Conservation (phyloP, 805 yeast genomes). For the Clavispora asparagi region DNA sequence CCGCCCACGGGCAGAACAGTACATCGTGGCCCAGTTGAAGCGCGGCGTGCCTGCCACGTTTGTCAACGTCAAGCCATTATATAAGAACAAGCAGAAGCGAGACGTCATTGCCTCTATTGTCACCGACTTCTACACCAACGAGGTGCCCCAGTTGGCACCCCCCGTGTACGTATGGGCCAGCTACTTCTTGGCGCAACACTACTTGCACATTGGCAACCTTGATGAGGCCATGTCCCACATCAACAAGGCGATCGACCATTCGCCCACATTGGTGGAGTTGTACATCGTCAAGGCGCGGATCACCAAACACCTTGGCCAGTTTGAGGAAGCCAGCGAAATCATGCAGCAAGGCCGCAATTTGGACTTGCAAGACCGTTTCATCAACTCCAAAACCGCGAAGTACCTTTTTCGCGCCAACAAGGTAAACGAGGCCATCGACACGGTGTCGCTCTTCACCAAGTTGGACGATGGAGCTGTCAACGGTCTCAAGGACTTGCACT, state of each 20-base stretch:
- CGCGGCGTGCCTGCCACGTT: constrained; percentile 90
- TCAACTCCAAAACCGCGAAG: constrained; percentile 83
- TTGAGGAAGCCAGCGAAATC: constrained; percentile 54
- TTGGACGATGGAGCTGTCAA: constrained; percentile 69
- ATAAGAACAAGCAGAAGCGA: constrained; percentile 39
- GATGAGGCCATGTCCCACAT: constrained; percentile 51
- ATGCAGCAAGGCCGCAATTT: constrained; percentile 68
- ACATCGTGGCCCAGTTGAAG: constrained; percentile 56
- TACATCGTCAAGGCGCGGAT: constrained; percentile 78
- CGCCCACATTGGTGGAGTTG: constrained; percentile 83
- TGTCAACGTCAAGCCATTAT: constrained; percentile 77
- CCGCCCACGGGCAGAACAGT: constrained; percentile 42
- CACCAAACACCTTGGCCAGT: constrained; percentile 63
- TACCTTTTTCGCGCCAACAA: constrained; percentile 74
- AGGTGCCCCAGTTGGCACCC: constrained; percentile 31
- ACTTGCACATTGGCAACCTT: constrained; percentile 50
- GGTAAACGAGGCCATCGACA: constrained; percentile 67
- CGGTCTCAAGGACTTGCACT: constrained; percentile 81
- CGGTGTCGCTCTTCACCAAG: constrained; percentile 77
- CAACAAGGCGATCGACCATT: constrained; percentile 59
- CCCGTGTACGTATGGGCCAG: constrained; percentile 60
- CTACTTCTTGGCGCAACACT: constrained; percentile 77
- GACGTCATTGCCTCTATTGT: constrained; percentile 52
- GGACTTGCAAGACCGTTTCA: constrained; percentile 86
- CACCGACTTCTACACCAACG: constrained; percentile 36